phyloP scores from a whole-genome alignment of 2,329 filamentous ascomycete species.

The Colletotrichum cordylinicola region DNA sequence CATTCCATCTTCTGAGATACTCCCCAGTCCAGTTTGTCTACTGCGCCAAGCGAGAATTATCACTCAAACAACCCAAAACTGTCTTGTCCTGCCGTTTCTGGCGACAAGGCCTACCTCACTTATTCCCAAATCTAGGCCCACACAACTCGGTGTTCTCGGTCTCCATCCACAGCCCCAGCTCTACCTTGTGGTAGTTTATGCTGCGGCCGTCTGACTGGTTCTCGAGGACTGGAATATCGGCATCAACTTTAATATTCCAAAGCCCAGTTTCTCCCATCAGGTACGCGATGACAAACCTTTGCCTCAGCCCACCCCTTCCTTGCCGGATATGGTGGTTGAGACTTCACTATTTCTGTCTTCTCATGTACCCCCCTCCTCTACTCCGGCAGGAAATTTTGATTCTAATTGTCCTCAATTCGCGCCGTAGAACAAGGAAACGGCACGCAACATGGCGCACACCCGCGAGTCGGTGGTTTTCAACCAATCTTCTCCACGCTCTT shows the following conservation, averaged over 20 bases:
- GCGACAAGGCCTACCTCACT: neutral
- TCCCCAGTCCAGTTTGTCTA: neutral
- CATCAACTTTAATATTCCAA: neutral
- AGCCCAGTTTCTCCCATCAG: neutral
- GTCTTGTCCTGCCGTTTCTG: neutral
- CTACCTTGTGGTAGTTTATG: neutral
- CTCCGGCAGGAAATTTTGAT: neutral
- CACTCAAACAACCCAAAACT: neutral
- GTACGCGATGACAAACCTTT: neutral
- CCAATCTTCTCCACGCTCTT: conserved; percentile 57
- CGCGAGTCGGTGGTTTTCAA: conserved; percentile 33
- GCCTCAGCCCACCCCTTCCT: neutral
- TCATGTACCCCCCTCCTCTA: neutral
- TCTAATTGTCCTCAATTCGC: neutral
- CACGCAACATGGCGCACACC: neutral
- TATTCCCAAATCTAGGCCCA: neutral
- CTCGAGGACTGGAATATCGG: neutral
- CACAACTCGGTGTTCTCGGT: neutral
- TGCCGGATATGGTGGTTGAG: neutral
- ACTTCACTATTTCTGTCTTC: neutral
- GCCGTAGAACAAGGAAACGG: neutral
- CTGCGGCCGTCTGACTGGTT: neutral
- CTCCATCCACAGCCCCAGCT: neutral
- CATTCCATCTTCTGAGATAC: neutral
- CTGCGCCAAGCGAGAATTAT: neutral